Base-by-base conservation (phyloP, 208 protist genomes). In the Lotmaria passim region DNA sequence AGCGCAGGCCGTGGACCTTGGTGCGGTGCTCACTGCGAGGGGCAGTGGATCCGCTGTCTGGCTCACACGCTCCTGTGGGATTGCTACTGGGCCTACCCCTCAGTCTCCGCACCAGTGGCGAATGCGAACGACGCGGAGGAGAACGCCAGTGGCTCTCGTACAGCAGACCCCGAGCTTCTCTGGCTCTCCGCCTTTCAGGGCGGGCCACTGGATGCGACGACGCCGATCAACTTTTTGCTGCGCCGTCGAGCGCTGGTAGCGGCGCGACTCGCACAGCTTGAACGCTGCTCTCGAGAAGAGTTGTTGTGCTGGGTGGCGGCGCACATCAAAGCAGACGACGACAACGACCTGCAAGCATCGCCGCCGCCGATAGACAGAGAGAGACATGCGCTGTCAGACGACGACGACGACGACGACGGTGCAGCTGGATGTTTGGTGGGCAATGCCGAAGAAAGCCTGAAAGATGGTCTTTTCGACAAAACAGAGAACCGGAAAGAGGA, bases 171-270 rank as follows among this genome's bases (percentile, higher is more conserved):
- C n/a, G 58, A 53, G 19, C 23, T 73, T 15, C 47, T 87, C 33
- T 93, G 86, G 86, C 85, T 94, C 30, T 85, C 82, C 7, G 82
- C 82, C 33, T 79, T 94, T 15, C 86, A 95, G 38, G 77, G 90
- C n/a, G 76, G 59, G 17, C 85, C 86, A 21, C 71, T 93, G 2
- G 89, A 93, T 44, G 59, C 83, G 23, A 59, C 43, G 19, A 75
- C 63, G 0, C 59, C 67, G 8, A 53, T 82, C 21, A 53, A 70
- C 48, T 95, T 91, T 65, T 12, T 67, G 4, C 43, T 57, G 43
- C 61, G 82, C 17, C 82, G 86, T 6, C 83, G 81, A 7, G 61
- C 58, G 1, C 44, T 83, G 21, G 77, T 91, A 28, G 86, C 83
- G 52, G 69, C 68, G 17, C 75, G 73, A 2, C 65, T 94, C 31